Evolutionary conservation across 129 eudicot species (phyloP), one percentile per base, ranked within the genome.

Genomic region (Cynara cardunculus): DNA sequence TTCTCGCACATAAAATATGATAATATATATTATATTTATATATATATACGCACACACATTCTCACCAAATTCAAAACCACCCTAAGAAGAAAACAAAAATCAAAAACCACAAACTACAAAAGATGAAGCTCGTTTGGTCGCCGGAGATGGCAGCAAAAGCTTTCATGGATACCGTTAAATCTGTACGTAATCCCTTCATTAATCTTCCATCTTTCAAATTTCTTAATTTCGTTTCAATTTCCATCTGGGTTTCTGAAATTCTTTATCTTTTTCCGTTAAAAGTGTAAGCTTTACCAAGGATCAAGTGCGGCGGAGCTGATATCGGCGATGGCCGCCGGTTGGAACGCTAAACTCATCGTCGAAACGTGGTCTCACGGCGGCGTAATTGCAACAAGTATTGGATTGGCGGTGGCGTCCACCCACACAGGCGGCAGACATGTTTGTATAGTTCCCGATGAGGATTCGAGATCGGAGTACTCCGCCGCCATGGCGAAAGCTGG

Each of bases 261-360:
- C 11, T 35, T 32, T 0, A 8, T 77, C 25, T 62, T 31, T 74
- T 73, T 8, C 3, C 34, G 25, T 56, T 25, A 44, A 22, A 35
- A 93, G 96, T 88, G 96, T 72, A 78, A 89, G 49, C 35, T 83
- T 34, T 71, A 69, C 24, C 81, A 85, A 67, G 94, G 89, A 83
- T 89, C 94, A 35, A 85, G 91, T 21, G 91, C 86, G 1, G 89
- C 96, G 0, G 98, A 93, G 81, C 69, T 93, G 0, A 69, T 93
- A 10, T 93, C 98, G 0, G 96, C 98, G 28, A 93, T 93, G 98
- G 97, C 97, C 1, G 95, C 96, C 7, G 97, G 97, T 1, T 92
- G 95, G 95, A 87, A 90, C 56, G 89, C 97, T 0, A 84, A 80
- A 19, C 32, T 90, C 32, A 85, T 90, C 8, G 93, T 90, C 12